These are phyloP conservation scores for Gorgonomyces haynaldii DNA, from an alignment of 192 early-diverging fungal genomes.

Conservation along the genomic window DNA sequence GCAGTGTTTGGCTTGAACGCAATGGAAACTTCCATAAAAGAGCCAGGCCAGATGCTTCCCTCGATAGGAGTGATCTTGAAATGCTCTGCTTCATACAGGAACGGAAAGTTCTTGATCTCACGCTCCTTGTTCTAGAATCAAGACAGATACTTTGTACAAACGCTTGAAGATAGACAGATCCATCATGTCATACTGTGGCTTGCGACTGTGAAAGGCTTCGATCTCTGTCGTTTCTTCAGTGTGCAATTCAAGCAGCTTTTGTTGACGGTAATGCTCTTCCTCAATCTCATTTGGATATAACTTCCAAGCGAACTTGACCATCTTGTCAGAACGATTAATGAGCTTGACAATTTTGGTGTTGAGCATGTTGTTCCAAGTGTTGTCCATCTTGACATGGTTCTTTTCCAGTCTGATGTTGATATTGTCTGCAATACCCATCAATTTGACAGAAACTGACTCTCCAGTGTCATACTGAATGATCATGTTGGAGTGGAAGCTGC, in stretches of 20 bases:
- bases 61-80: slow-evolving; percentile 32
- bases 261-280: slow-evolving; percentile 22
- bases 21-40: slow-evolving; percentile 30
- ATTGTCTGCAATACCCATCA: slow-evolving; percentile 35
- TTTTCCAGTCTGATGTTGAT: slow-evolving; percentile 44
- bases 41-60: slow-evolving; percentile 45
- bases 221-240: slow-evolving; percentile 22
- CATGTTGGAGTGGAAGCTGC: slow-evolving; percentile 26
- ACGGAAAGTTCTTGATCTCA: slow-evolving; percentile 23
- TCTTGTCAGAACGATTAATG: slow-evolving; percentile 35
- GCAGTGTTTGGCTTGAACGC: slow-evolving; percentile 30
- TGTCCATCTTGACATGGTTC: slow-evolving; percentile 28
- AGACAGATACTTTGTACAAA: slow-evolving; percentile 7
- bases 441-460: slow-evolving; percentile 21
- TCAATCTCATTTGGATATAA: slow-evolving; percentile 31
- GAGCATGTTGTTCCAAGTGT: slow-evolving; percentile 38
- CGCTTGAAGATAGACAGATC: slow-evolving; percentile 19
- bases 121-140: slow-evolving; percentile 7
- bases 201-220: slow-evolving; percentile 1
- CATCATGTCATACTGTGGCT: not conserved
- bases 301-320: slow-evolving; percentile 49
- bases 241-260: slow-evolving; percentile 15
- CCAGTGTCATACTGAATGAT: slow-evolving; percentile 38
- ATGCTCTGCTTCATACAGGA: slow-evolving; percentile 24
- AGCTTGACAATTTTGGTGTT: slow-evolving; percentile 34